These are phyloP conservation scores for Saturnispora serradocipensis DNA, from an alignment of 805 yeast genomes.

Conservation along the genomic window DNA sequence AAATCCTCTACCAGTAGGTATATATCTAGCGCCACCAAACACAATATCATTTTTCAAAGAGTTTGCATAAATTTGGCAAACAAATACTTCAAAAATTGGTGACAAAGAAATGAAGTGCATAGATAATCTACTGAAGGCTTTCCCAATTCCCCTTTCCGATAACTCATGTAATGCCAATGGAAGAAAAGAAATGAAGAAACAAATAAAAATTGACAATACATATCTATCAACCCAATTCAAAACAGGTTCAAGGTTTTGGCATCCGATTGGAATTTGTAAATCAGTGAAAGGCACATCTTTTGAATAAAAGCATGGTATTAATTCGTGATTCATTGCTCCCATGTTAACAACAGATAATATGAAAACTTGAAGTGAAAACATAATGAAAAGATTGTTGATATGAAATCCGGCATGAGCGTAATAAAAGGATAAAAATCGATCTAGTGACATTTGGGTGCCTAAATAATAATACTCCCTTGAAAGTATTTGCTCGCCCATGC, in stretches of 20 bases:
- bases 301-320: conserved; percentile 59
- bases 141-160: conserved; percentile 75
- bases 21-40: conserved; percentile 87
- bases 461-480: conserved; percentile 87
- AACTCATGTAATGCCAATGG: conserved; percentile 84
- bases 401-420: conserved; percentile 98
- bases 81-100: conserved; percentile 91
- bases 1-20: conserved; percentile 90
- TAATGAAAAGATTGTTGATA: conserved; percentile 79
- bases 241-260: conserved; percentile 81
- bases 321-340: conserved; percentile 69
- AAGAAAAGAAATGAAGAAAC: conserved; percentile 83
- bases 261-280: conserved; percentile 67
- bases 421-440: conserved; percentile 82
- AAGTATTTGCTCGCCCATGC: conserved; percentile 95
- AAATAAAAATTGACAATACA: conserved; percentile 82
- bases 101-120: conserved; percentile 75
- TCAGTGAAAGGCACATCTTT: conserved; percentile 65
- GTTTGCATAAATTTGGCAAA: conserved; percentile 84
- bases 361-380: conserved; percentile 78
- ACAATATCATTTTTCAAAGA: conserved; percentile 67
- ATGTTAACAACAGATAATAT: conserved; percentile 71
- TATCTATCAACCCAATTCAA: conserved; percentile 83
- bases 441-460: conserved; percentile 84
- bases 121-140: conserved; percentile 60